Conservation (phyloP, 169 alveolate species). For the Plasmodium gaboni region DNA sequence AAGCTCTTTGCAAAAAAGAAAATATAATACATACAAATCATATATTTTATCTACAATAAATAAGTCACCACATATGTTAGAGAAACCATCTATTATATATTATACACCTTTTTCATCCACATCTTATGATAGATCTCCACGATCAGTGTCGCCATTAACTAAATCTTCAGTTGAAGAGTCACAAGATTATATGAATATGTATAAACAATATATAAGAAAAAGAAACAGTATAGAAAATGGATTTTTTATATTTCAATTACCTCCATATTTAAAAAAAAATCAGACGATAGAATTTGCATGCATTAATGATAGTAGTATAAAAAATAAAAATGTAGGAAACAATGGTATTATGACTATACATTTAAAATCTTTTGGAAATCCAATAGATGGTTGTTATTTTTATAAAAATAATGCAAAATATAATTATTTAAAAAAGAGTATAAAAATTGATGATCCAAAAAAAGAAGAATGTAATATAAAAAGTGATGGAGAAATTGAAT, state of each 20-base stretch:
- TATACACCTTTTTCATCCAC: not conserved
- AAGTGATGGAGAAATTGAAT: slow-evolving; percentile 59
- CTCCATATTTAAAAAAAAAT: slow-evolving; percentile 50
- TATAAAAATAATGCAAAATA: slow-evolving; percentile 28
- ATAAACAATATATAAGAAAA: slow-evolving; percentile 20
- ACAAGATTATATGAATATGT: not conserved
- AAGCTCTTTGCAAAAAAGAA: too few relatives aligned
- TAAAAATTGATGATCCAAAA: slow-evolving; percentile 16
- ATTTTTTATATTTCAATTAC: slow-evolving; percentile 52
- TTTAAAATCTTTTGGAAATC: slow-evolving; percentile 3
- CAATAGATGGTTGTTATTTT: slow-evolving; percentile 60
- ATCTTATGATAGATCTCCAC: too few relatives aligned
- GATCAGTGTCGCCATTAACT: not conserved
- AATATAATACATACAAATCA: too few relatives aligned
- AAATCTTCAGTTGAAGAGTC: not conserved
- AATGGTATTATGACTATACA: slow-evolving; percentile 58
- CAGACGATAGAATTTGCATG: slow-evolving; percentile 38
- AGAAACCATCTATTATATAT: not conserved
- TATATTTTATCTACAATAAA: too few relatives aligned
- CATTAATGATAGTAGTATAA: slow-evolving; percentile 27
- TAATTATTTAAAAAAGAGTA: slow-evolving; percentile 29
- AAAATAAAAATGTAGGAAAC: slow-evolving; percentile 25
- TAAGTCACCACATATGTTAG: too few relatives aligned
- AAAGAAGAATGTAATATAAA: slow-evolving; percentile 10
- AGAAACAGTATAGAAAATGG: slow-evolving; percentile 30